Evolutionary conservation across 2,329 filamentous ascomycete genomes (phyloP).

Genomic region (Parastagonospora avenae): DNA sequence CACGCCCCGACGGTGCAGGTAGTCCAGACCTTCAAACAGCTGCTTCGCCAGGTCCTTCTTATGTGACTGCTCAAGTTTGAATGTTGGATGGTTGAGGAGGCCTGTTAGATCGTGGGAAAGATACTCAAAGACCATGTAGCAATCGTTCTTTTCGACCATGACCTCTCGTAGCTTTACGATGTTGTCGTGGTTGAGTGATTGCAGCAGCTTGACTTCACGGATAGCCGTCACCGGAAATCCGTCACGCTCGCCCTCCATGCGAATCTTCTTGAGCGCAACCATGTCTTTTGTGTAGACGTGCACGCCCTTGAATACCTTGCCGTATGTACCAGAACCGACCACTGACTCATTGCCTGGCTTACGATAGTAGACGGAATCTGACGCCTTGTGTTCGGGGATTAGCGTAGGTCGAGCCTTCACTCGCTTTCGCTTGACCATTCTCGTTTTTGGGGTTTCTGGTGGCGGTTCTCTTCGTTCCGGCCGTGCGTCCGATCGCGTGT

Average conservation of each 20-base stretch:
- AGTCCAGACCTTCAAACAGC: constrained; percentile 91
- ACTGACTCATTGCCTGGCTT: constrained; percentile 98
- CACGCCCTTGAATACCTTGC: constrained; percentile 91
- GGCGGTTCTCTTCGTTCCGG: constrained; percentile 44
- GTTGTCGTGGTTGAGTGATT: constrained; percentile 80
- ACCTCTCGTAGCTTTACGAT: constrained; percentile 85
- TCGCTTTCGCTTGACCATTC: constrained; percentile 69
- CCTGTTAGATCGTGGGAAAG: constrained; percentile 95
- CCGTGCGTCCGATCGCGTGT: constrained; percentile 44
- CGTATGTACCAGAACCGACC: constrained; percentile 92
- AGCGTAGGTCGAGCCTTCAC: constrained; percentile 74
- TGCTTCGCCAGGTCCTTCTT: constrained; percentile 94
- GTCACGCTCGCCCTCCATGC: constrained; percentile 91
- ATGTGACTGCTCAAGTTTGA: constrained; percentile 80
- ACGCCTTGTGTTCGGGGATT: constrained; percentile 72
- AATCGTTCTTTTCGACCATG: constrained; percentile 98
- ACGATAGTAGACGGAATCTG: constrained; percentile 89
- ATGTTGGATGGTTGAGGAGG: constrained; percentile 90
- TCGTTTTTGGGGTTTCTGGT: constrained; percentile 53
- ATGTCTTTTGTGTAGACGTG: constrained; percentile 87
- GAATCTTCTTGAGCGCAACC: constrained; percentile 87
- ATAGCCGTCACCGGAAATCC: constrained; percentile 91
- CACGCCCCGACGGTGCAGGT: constrained; percentile 90
- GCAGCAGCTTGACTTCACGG: constrained; percentile 88
- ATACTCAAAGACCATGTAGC: constrained; percentile 99